Evolutionary conservation across 2,329 filamentous ascomycete genomes (phyloP).

Genomic region (Neofusicoccum laricinum): DNA sequence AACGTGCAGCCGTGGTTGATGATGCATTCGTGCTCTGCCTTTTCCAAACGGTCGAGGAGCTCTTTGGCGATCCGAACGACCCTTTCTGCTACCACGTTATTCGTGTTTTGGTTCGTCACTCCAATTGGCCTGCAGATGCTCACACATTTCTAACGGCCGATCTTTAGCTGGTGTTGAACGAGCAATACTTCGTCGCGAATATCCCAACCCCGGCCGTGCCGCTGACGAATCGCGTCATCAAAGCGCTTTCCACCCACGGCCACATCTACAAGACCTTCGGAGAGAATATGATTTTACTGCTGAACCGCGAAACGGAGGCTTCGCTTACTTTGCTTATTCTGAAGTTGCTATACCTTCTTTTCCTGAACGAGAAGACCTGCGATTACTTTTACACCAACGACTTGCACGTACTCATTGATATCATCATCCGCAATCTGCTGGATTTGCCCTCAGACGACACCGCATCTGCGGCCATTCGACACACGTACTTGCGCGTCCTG

Average conservation of each 20-base stretch:
- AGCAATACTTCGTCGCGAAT: constrained; percentile 91
- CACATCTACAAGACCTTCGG: constrained; percentile 88
- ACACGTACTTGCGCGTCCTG: constrained; percentile 91
- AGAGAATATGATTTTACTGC: constrained; percentile 90
- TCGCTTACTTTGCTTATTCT: constrained; percentile 93
- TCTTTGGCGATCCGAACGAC: constrained; percentile 83
- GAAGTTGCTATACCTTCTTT: constrained; percentile 91
- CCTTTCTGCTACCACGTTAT: constrained; percentile 97
- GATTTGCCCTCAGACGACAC: constrained; percentile 80
- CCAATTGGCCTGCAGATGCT: constrained; percentile 17
- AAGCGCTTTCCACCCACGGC: constrained; percentile 79
- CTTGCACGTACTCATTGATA: constrained; percentile 86
- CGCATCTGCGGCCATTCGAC: constrained; percentile 59
- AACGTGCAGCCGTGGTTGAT: constrained; percentile 48
- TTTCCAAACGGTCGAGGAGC: constrained; percentile 81
- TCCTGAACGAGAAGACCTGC: constrained; percentile 85
- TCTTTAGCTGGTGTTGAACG: constrained; percentile 82
- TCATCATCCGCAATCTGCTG: constrained; percentile 94
- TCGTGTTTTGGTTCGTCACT: constrained; percentile 70
- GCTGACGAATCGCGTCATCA: constrained; percentile 90
- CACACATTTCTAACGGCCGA: constrained; percentile 6
- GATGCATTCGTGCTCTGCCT: constrained; percentile 83
- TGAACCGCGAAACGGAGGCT: constrained; percentile 92
- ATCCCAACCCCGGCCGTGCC: constrained; percentile 44
- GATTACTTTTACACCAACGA: constrained; percentile 99